phyloP scores from a whole-genome alignment of 2,329 filamentous ascomycete genomes.

The Alternaria consortialis region DNA sequence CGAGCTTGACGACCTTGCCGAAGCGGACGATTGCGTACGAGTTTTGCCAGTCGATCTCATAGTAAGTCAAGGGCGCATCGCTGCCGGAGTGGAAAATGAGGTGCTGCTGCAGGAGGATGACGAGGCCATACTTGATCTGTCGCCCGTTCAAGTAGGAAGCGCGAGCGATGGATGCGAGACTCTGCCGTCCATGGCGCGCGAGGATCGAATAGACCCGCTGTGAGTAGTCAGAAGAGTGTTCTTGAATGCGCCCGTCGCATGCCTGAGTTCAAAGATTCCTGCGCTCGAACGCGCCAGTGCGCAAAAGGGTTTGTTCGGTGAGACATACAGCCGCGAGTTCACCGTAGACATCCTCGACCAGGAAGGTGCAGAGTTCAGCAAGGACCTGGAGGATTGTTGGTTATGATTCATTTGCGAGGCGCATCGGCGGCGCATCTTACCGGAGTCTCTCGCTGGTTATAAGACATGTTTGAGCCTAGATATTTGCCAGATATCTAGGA shows the following conservation, averaged over 20 bases:
- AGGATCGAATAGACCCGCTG: slow-evolving; percentile 87
- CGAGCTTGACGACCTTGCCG: slow-evolving; percentile 80
- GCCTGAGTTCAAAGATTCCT: neutral
- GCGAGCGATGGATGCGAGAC: slow-evolving; percentile 72
- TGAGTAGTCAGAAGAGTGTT: slow-evolving; percentile 21
- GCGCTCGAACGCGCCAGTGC: neutral
- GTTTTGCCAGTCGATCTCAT: slow-evolving; percentile 82
- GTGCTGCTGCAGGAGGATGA: slow-evolving; percentile 87
- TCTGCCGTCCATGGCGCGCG: slow-evolving; percentile 79
- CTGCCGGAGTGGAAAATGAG: slow-evolving; percentile 78
- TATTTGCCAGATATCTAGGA: slow-evolving; percentile 50
- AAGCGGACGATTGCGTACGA: slow-evolving; percentile 84
- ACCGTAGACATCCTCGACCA: slow-evolving; percentile 89
- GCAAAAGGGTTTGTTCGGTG: neutral
- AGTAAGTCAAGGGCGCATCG: slow-evolving; percentile 72
- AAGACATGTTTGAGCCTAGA: slow-evolving; percentile 47
- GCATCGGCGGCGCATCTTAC: slow-evolving; percentile 33
- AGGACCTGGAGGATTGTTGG: slow-evolving; percentile 70
- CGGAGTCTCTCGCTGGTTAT: slow-evolving; percentile 49
- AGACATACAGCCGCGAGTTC: slow-evolving; percentile 82
- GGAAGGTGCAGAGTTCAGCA: slow-evolving; percentile 87
- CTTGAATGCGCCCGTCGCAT: slow-evolving; percentile 18
- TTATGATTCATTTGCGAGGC: slow-evolving; percentile 38
- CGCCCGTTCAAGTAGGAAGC: slow-evolving; percentile 76
- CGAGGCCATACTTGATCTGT: slow-evolving; percentile 82